phyloP scores from a whole-genome alignment of 176 grass and related monocot genomes.

The Eleusine coracana region DNA sequence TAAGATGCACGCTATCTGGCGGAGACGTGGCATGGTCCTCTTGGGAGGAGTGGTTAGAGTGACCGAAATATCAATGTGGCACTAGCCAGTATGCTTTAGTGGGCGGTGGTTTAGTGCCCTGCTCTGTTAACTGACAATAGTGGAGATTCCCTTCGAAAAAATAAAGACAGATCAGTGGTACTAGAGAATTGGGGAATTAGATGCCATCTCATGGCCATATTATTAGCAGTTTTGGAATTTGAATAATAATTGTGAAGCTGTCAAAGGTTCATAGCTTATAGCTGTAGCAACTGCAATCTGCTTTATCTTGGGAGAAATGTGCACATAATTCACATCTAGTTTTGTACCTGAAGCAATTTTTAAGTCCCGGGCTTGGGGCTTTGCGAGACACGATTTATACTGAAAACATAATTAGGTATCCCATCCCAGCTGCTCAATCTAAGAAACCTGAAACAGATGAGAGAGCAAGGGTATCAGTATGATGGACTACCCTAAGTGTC shows the following conservation, averaged over 20 bases:
- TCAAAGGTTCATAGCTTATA: background rate
- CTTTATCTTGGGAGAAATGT: background rate
- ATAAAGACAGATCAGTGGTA: background rate
- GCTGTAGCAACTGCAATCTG: background rate
- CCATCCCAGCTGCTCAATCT: background rate
- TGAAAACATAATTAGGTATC: background rate
- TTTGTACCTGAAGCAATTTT: background rate
- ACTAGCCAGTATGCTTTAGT: background rate
- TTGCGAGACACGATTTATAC: background rate
- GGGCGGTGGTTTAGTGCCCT: background rate
- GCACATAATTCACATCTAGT: background rate
- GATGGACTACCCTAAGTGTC: background rate
- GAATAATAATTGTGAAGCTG: background rate
- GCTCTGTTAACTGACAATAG: background rate
- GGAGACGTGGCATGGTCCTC: background rate
- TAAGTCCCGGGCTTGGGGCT: background rate
- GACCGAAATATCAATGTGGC: background rate
- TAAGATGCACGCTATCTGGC: conserved; percentile 26
- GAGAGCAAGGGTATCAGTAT: background rate
- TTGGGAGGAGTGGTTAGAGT: background rate
- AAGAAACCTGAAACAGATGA: background rate
- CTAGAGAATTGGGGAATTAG: background rate
- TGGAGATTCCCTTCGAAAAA: background rate
- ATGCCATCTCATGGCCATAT: background rate
- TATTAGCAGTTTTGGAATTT: background rate